A percentile compares a stretch with the other conserved stretches of the same genome.
These are phyloP conservation scores for Mycena indigotica DNA, from an alignment of 768 basidiomycete species.

Conservation along the genomic window DNA sequence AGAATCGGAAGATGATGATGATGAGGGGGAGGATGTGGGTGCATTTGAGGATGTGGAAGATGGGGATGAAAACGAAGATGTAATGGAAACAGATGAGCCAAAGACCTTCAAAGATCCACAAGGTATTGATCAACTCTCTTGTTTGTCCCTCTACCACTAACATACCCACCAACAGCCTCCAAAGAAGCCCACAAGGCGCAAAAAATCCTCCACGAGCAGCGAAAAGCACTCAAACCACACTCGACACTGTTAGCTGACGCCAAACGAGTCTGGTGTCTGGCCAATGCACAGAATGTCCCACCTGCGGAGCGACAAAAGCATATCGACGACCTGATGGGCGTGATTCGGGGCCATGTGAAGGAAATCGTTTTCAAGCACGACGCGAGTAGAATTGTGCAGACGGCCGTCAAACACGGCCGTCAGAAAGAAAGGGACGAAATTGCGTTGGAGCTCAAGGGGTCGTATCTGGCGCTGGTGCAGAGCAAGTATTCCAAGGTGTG, in stretches of 20 bases:
- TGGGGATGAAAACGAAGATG: slow-evolving; percentile 33
- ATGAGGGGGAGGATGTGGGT: slow-evolving; percentile 37
- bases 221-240: slow-evolving; percentile 78
- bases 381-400: slow-evolving; percentile 84
- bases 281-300: slow-evolving; percentile 70
- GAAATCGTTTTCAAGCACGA: slow-evolving; percentile 92
- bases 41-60: slow-evolving; percentile 33
- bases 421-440: slow-evolving; percentile 78
- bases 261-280: slow-evolving; percentile 77
- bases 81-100: slow-evolving; percentile 34
- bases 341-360: slow-evolving; percentile 78
- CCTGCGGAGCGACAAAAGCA: slow-evolving; percentile 74
- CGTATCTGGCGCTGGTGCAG: slow-evolving; percentile 75
- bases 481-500: slow-evolving; percentile 89
- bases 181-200: slow-evolving; percentile 76
- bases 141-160: slow-evolving; percentile 2
- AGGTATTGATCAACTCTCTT: slow-evolving; percentile 44
- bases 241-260: slow-evolving; percentile 68
- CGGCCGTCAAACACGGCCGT: slow-evolving; percentile 78
- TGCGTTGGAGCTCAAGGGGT: slow-evolving; percentile 80
- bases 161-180: slow-evolving; percentile 43
- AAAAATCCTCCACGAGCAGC: slow-evolving; percentile 64
- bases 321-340: slow-evolving; percentile 70
- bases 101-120: slow-evolving; percentile 54
- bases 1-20: slow-evolving; percentile 44